These are phyloP conservation scores for Elsinoe arachidis DNA, from an alignment of 2,329 filamentous ascomycete genomes.

Conservation along the genomic window DNA sequence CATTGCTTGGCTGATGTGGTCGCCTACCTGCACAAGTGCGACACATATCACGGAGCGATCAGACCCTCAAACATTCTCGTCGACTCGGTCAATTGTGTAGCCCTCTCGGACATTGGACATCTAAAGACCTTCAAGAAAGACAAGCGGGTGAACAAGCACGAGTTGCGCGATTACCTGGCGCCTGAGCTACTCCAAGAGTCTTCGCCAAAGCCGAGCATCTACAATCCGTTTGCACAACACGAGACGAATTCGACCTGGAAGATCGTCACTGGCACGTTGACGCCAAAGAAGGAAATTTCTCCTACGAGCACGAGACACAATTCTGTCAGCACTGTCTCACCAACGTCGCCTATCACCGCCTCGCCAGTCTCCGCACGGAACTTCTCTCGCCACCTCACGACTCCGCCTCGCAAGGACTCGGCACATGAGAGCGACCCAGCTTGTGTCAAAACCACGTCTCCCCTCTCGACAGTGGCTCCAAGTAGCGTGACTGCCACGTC, in stretches of 20 bases:
- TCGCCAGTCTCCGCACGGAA: background rate
- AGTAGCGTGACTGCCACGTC: too few relatives aligned
- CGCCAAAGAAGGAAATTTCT: background rate
- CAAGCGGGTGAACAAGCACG: constrained; percentile 53
- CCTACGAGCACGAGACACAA: background rate
- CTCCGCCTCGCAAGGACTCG: background rate
- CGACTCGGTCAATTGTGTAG: constrained; percentile 55
- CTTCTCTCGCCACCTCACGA: constrained; percentile 2
- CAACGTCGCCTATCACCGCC: background rate
- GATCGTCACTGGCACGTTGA: background rate
- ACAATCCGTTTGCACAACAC: background rate
- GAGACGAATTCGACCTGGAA: background rate
- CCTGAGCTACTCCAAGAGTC: constrained; percentile 47
- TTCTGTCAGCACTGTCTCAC: background rate
- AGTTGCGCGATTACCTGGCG: constrained; percentile 63
- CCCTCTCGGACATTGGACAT: constrained; percentile 53
- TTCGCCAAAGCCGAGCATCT: background rate
- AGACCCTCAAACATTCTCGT: constrained; percentile 63
- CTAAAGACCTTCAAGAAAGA: constrained; percentile 43
- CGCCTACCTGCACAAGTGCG: constrained; percentile 56
- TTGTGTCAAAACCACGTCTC: background rate
- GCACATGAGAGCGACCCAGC: background rate
- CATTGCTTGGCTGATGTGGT: constrained; percentile 63
- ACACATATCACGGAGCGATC: constrained; percentile 59
- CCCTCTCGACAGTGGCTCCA: background rate